Evolutionary conservation across 2,329 filamentous ascomycete species (phyloP), one percentile per base, ranked within the genome.

Genomic region (Davidsoniella eucalypti): DNA sequence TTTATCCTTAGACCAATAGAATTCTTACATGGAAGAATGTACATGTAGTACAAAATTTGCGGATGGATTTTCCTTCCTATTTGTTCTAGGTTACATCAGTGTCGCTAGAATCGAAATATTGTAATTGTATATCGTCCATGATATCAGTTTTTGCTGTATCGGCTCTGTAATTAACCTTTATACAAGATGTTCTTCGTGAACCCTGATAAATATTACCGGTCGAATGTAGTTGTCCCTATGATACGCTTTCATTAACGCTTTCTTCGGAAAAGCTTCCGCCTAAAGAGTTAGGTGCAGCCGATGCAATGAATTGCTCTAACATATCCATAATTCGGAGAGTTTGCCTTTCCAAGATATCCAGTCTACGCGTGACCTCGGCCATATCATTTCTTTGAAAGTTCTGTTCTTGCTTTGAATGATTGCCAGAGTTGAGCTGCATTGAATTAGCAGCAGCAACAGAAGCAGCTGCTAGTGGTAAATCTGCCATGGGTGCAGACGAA

Each of bases 301-400:
- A 33, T 33, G 29, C 8, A 23, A 49, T 16, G n/a, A 73, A 56
- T 47, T 59, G 65, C 39, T 59, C 57, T 47, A 75, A 55, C 62
- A 75, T 64, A n/a, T 57, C 58, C 57, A 73, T 70, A 54, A 76
- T 68, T 33, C 71, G 66, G 40, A 61, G 60, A 54, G 70, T 69
- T 25, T 68, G 61, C 52, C 67, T 66, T 58, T 79, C 75, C 56
- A 80, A 65, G 6, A 64, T 62, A 36, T 65, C 66, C 33, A 79
- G 58, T 44, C 72, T 65, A 21, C 60, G 58, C 0, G 63, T 59
- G 44, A 76, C 59, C n/a, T 66, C 65, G 10, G 65, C 66, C 16
- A 65, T 60, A 50, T 71, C 71, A 37, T 68, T 64, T 12, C 4
- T 2, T 33, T 33, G 29, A 12, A 12, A 12, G 12, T 33, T 33